Base-by-base conservation (phyloP, 768 basidiomycete species). In the Leucogyrophana mollusca region DNA sequence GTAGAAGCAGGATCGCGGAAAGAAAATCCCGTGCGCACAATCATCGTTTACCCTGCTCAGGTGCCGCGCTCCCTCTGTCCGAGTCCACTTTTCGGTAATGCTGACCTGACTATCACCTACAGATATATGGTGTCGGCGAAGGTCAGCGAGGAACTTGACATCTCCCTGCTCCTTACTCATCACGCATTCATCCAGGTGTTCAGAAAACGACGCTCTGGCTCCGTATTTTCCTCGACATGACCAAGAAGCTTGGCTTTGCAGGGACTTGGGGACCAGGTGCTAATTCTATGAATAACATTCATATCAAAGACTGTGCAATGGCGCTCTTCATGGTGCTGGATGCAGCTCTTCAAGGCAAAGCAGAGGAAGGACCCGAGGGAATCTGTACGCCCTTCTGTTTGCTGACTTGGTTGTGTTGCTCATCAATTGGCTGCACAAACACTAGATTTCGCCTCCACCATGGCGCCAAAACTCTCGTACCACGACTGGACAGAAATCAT, bases 241-340 rank as follows among this genome's bases (percentile, higher is more conserved):
- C 56, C 39, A 61, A 65, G 46, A 50, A 56, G 0, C 47, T 59
- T 11, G 69, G 71, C 20, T 59, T 61, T 34, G 65, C 65, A 0
- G 73, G 73, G n/a, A 72, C 72, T 1, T 76, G 69, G 68, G 75
- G 73, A 13, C 53, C 61, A 4, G 73, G 73, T 2, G 53, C 56
- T 30, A 75, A 73, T 32, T 23, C 61, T 9, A 65, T 71, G 61
- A 60, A 59, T 24, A 69, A 63, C 32, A 58, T 72, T 5, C 73
- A 76, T 37, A 67, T 77, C 41, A 67, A 66, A 40, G 74, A 76
- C 43, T 64, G 63, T 7, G 67, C 67, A 0, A 54, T 52, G 37
- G 68, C 67, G 17, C 35, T 74, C 6, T 25, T 68, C 20, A 54
- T 61, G 16, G 54, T 75, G 30, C 56, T 76, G 25, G 62, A 72